Conservation (phyloP, 805 yeast genomes). For the Candida multigemmis region DNA sequence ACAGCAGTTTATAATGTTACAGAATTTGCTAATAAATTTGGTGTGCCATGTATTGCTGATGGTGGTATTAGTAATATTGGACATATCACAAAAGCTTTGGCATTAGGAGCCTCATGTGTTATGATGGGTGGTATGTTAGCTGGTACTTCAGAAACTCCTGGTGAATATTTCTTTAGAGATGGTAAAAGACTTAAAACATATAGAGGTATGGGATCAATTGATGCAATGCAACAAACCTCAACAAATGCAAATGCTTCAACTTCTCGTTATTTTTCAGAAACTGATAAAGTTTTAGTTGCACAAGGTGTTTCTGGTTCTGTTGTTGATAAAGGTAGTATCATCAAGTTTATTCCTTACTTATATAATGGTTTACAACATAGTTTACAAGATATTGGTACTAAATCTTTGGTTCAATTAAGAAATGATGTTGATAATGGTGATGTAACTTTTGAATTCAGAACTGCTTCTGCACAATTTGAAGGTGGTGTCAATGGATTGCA, state of each 20-base stretch:
- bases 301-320: constrained; percentile 99
- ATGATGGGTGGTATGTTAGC: constrained; percentile 99
- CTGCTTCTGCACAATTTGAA: constrained; percentile 97
- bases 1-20: constrained; percentile 94
- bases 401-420: constrained; percentile 56
- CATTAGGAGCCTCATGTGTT: constrained; percentile 93
- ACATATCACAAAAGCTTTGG: constrained; percentile 93
- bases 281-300: constrained; percentile 92
- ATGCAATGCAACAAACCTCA: constrained; percentile 93
- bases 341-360: constrained; percentile 89
- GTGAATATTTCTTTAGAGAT: constrained; percentile 95
- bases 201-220: constrained; percentile 99
- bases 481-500: constrained; percentile 97
- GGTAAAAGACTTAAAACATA: constrained; percentile 95
- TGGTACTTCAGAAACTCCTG: constrained; percentile 97
- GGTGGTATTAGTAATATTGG: constrained; percentile 99
- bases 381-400: constrained; percentile 93
- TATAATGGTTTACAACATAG: constrained; percentile 96
- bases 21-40: constrained; percentile 89
- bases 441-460: constrained; percentile 93
- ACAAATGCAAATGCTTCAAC: constrained; percentile 93
- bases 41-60: constrained; percentile 98
- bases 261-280: constrained; percentile 94
- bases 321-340: constrained; percentile 91
- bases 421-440: constrained; percentile 53